Base-by-base conservation (phyloP, 176 grass and related monocot species). In the Saccharum spontaneum region DNA sequence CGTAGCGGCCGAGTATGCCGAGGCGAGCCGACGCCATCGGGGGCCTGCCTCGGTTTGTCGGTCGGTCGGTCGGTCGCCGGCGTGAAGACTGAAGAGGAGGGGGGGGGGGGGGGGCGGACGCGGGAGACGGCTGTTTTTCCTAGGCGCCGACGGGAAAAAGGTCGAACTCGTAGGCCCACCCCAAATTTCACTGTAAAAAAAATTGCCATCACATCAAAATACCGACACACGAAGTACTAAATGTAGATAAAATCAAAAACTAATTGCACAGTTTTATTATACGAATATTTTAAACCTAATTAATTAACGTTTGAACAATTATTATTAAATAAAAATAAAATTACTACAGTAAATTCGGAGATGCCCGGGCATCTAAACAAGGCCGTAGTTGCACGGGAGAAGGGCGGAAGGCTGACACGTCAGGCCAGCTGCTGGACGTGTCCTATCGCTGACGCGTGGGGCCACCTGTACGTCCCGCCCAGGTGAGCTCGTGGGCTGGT, bases 71-170 rank as follows among this genome's bases (percentile, higher is more conserved):
- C 22, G 28, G 28, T 60, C 69, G 80, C 68, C 67, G 74, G 50
- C 49, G 40, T 28, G 60, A 11, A n/a, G n/a, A n/a, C n/a, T n/a
- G n/a, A n/a, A n/a, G n/a, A n/a, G n/a, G n/a, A n/a, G n/a, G n/a
- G n/a, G n/a, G n/a, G n/a, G n/a, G 39, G 0, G 7, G 55, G 0
- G 7, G 16, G 46, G 48, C 1, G 10, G 23, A 40, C 37, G 84
- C 80, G 80, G 76, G 75, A 75, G 69, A 69, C 28, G 30, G 16
- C 84, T 78, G 84, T 11, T 67, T 87, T 83, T 79, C 68, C 84
- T 48, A 68, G 16, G 65, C 67, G 67, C 23, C 26, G 46, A 23
- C 28, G 75, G 69, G 59, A 52, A 15, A 15, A 74, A 6, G 3
- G 43, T 17, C 45, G 72, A 3, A 26, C 13, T 4, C 3, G 59